Percentiles rank a stretch among this genome's conserved stretches.
Evolutionary conservation across 164 flowering plant genomes (phyloP).

Genomic region (Tetracentron sinense): DNA sequence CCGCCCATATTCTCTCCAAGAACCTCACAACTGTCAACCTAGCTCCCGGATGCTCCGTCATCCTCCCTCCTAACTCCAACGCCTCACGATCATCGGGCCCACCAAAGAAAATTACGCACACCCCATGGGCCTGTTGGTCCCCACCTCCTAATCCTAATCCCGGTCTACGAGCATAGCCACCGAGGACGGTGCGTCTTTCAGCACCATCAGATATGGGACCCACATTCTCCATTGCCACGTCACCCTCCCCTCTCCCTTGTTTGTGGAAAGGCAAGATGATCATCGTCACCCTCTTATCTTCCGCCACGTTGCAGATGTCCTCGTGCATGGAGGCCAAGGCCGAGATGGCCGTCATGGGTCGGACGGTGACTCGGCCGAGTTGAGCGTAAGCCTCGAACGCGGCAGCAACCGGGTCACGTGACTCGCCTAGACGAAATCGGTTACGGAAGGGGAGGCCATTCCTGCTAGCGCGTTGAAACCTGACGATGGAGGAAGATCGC

Average conservation of each 20-base stretch:
- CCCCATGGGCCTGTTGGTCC: slow-evolving; percentile 11
- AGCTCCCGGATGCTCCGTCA: slow-evolving; percentile 66
- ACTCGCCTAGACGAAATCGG: neutral
- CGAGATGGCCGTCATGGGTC: slow-evolving; percentile 56
- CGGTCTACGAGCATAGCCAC: slow-evolving; percentile 72
- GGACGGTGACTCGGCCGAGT: slow-evolving; percentile 44
- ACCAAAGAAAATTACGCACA: slow-evolving; percentile 60
- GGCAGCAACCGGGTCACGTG: slow-evolving; percentile 23
- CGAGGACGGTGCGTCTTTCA: slow-evolving; percentile 54
- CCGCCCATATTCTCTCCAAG: slow-evolving; percentile 14
- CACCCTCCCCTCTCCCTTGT: slow-evolving; percentile 33
- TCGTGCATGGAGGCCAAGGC: slow-evolving; percentile 65
- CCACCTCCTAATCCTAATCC: slow-evolving; percentile 37
- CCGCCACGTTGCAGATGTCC: slow-evolving; percentile 69
- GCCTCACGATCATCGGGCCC: slow-evolving; percentile 82
- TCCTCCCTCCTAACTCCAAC: slow-evolving; percentile 47
- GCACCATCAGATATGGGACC: slow-evolving; percentile 58
- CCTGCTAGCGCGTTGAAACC: slow-evolving; percentile 46
- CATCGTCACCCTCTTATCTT: slow-evolving; percentile 49
- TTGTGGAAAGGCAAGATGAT: slow-evolving; percentile 69
- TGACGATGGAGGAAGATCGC: slow-evolving; percentile 60
- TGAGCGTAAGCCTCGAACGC: slow-evolving; percentile 44
- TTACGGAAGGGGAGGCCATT: slow-evolving; percentile 48
- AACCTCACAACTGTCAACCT: slow-evolving; percentile 46
- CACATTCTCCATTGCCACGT: slow-evolving; percentile 31